Conservation (phyloP, 306 rosid species). For the Medicago arabica region DNA sequence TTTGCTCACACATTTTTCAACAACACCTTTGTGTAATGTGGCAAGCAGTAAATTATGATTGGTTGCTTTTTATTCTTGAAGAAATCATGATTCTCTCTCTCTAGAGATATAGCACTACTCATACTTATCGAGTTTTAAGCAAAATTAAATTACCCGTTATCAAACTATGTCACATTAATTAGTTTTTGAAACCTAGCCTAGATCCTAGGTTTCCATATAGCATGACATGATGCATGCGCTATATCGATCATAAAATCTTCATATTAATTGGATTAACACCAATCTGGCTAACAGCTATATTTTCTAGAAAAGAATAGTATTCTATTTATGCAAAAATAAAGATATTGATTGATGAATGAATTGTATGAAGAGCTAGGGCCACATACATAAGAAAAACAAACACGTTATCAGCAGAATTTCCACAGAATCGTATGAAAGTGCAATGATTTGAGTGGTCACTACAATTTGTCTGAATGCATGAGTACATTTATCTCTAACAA, state of each 20-base stretch:
- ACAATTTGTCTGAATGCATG: slow-evolving; percentile 34
- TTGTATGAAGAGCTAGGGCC: neutral
- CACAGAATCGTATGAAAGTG: slow-evolving; percentile 32
- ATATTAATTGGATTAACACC: neutral
- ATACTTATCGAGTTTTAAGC: neutral
- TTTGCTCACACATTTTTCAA: no score
- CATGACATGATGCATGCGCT: neutral
- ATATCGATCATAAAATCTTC: neutral
- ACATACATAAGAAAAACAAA: neutral
- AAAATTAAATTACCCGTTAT: neutral
- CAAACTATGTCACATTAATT: neutral
- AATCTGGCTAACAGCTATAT: neutral
- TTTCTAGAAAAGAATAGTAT: neutral
- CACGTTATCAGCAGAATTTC: slow-evolving; percentile 40
- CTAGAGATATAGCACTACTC: no score
- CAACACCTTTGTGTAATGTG: no score
- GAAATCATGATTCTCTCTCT: no score
- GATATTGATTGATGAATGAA: neutral
- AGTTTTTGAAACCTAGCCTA: neutral
- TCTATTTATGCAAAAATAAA: neutral
- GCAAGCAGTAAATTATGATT: no score
- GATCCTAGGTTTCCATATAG: neutral
- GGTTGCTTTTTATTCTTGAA: no score
- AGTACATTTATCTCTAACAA: no score
- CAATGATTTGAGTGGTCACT: slow-evolving; percentile 53